Conservation (phyloP, 1,284 basidiomycete genomes). For the Tilletia caries region DNA sequence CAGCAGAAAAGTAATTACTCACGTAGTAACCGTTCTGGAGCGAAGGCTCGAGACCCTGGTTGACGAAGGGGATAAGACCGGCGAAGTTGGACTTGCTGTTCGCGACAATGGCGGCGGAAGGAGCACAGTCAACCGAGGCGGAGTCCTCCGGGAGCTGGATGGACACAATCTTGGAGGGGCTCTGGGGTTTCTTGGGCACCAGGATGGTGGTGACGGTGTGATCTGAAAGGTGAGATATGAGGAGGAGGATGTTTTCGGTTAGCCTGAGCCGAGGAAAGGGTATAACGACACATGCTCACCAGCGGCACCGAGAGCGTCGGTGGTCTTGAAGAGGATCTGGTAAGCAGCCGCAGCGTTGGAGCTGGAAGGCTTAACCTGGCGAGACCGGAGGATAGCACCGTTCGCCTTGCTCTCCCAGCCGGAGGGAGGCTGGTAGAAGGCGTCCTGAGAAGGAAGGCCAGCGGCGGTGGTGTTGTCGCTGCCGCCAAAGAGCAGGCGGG, state of each 20-base stretch:
- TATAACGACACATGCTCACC: too few relatives aligned
- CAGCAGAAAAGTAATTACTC: too few relatives aligned
- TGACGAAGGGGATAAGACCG: conserved; percentile 21
- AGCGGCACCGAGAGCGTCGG: conserved; percentile 19
- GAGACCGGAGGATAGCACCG: conserved; percentile 6
- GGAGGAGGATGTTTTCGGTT: too few relatives aligned
- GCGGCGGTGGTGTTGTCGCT: neutral
- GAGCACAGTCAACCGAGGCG: conserved; percentile 33
- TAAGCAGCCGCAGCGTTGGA: conserved; percentile 15
- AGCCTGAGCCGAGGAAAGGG: too few relatives aligned
- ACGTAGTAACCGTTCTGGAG: conserved; percentile 44
- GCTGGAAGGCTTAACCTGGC: conserved; percentile 9
- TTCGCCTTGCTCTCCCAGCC: conserved; percentile 5
- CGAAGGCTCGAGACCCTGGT: conserved; percentile 32
- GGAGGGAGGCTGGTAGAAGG: conserved; percentile 10
- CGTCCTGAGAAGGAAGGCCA: neutral
- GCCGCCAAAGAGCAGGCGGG: neutral
- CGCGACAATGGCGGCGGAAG: conserved; percentile 26
- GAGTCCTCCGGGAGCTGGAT: conserved; percentile 37
- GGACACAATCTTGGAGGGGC: conserved; percentile 36
- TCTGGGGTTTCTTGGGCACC: conserved; percentile 33
- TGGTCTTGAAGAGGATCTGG: conserved; percentile 39
- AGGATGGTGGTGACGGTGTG: conserved; percentile 35
- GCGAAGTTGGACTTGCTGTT: conserved; percentile 25
- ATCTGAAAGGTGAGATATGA: conserved; percentile 15